A percentile compares a stretch with the other conserved stretches of the same genome.
Conservation (phyloP, 202 grass and related monocot genomes). For the Setaria italica region DNA sequence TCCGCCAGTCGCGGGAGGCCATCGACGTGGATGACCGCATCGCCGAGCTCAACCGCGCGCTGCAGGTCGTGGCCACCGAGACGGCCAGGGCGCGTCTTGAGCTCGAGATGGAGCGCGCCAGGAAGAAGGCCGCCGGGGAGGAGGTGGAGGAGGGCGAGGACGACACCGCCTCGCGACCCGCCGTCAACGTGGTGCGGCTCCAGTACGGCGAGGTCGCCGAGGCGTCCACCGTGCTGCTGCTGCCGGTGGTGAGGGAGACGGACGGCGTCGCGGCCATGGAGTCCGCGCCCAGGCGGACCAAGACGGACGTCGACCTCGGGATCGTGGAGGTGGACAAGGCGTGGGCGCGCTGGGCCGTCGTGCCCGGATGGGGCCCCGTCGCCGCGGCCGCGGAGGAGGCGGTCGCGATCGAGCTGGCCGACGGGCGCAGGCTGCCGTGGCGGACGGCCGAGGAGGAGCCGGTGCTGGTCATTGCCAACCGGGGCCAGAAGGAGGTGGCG, state of each 20-base stretch:
- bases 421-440: slow-evolving; percentile 76
- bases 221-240: slow-evolving; percentile 69
- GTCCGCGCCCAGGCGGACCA: slow-evolving; percentile 57
- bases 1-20: slow-evolving; percentile 69
- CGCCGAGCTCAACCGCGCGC: slow-evolving; percentile 61
- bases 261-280: slow-evolving; percentile 66
- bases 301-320: slow-evolving; percentile 61
- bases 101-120: slow-evolving; percentile 67
- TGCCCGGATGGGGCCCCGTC: slow-evolving; percentile 79
- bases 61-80: slow-evolving; percentile 64
- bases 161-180: background rate
- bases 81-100: slow-evolving; percentile 56
- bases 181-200: slow-evolving; percentile 68
- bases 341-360: slow-evolving; percentile 80
- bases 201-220: slow-evolving; percentile 78
- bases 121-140: slow-evolving; percentile 45
- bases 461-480: slow-evolving; percentile 70
- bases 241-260: slow-evolving; percentile 62
- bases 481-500: slow-evolving; percentile 55
- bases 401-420: slow-evolving; percentile 67
- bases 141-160: slow-evolving; percentile 39
- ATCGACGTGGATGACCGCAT: slow-evolving; percentile 42
- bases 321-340: slow-evolving; percentile 72
- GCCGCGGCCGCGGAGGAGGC: slow-evolving; percentile 48
- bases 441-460: slow-evolving; percentile 48